Evolutionary conservation across 2,329 filamentous ascomycete species (phyloP), one percentile per base, ranked within the genome.

Genomic region (Ophiostoma quercus): DNA sequence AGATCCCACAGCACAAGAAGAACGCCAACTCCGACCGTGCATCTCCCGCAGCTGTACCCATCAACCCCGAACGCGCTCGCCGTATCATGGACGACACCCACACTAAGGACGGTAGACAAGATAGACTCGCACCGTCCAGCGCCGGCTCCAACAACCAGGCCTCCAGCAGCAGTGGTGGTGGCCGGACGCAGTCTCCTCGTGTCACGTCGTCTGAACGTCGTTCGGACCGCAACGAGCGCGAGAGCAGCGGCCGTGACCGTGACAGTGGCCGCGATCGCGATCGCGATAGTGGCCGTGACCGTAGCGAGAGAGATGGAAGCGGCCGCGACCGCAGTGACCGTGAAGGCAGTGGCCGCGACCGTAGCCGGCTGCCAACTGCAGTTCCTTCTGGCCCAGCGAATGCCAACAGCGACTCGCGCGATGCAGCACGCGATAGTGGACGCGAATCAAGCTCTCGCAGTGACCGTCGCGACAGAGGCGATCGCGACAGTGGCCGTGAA

Each of bases 11-110:
- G 8, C 54, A 62, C 57, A 62, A 68, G 37, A 68, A 63, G 34
- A 67, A 68, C 16, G 37, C 54, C 37, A 43, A 62, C 39, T 70
- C 73, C 3, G 76, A 39, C 34, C 62, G 34, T 22, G 19, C 19
- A 32, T 37, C 78, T 11, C 16, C 74, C 1, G 76, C 78, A 22
- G 85, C 84, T 12, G 83, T 84, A 8, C 78, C 79, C 9, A 84
- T 87, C 74, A 87, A 87, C 71, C 84, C 85, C 1, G 84, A 86
- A 68, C 81, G 85, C 70, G 84, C 84, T 39, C 81, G 84, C 9
- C 77, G 85, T 5, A 81, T 86, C 76, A 77, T 9, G 73, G 83
- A 72, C 83, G 84, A 3, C 81, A 84, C 6, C 77, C 77, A 60
- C 80, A 41, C 82, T 32, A 29, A 62, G 43, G 43, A 47, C 43